These are phyloP conservation scores for Pilobolus umbonatus DNA, from an alignment of 192 early-diverging fungal species.

Conservation along the genomic window DNA sequence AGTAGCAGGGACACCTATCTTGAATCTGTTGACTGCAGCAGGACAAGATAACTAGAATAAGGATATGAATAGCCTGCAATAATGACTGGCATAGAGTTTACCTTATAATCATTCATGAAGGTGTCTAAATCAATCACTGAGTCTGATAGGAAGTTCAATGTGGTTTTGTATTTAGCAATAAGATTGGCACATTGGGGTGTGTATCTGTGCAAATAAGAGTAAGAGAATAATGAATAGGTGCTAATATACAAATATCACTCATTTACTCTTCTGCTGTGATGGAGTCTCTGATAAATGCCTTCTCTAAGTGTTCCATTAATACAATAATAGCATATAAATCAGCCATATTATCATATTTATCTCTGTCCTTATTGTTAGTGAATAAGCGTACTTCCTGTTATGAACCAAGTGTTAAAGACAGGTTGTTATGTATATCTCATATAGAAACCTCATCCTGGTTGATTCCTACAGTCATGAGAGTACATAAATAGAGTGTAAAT, in stretches of 20 bases:
- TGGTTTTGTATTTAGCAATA: constrained; percentile 89
- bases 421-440: not conserved
- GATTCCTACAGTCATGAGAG: constrained; percentile 9
- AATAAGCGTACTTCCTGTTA: constrained; percentile 75
- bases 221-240: not conserved
- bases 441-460: constrained; percentile 15
- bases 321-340: constrained; percentile 91
- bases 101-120: constrained; percentile 80
- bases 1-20: constrained; percentile 95
- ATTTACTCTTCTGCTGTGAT: constrained; percentile 73
- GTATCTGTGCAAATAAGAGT: constrained; percentile 50
- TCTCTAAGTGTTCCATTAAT: constrained; percentile 86
- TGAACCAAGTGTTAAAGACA: not conserved
- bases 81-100: too few species aligned
- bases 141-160: constrained; percentile 58
- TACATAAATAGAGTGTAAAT: not conserved
- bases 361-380: constrained; percentile 78
- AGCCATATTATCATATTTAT: constrained; percentile 88
- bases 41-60: constrained; percentile 68
- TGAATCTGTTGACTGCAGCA: constrained; percentile 79
- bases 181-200: constrained; percentile 86
- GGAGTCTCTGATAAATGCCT: constrained; percentile 86
- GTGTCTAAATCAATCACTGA: constrained; percentile 60
- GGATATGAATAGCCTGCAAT: not conserved
- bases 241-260: not conserved